phyloP scores from a whole-genome alignment of 805 yeast species.

The Wickerhamia fluorescens region DNA sequence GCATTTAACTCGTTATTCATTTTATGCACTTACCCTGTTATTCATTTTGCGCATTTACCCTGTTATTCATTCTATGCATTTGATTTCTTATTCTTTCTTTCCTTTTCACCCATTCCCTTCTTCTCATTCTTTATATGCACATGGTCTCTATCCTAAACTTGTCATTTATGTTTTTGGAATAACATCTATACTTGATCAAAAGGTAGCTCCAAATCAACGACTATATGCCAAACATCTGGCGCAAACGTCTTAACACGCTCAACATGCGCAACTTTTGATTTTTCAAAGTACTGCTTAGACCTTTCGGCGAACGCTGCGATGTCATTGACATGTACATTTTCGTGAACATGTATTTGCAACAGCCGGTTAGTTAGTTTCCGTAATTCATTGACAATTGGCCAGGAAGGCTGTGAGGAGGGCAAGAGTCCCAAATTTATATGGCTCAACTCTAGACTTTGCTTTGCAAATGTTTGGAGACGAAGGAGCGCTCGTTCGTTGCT shows the following conservation, averaged over 20 bases:
- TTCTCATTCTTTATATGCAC: too few species aligned
- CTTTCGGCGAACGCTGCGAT: conserved; percentile 25
- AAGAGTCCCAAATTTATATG: conserved; percentile 76
- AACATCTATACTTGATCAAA: too few species aligned
- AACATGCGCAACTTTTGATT: conserved; percentile 27
- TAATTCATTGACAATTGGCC: conserved; percentile 41
- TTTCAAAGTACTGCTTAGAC: conserved; percentile 7
- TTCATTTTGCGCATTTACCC: too few species aligned
- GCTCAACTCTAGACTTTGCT: conserved; percentile 18
- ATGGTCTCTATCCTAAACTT: too few species aligned
- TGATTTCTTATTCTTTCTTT: too few species aligned
- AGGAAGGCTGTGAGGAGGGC: conserved; percentile 62
- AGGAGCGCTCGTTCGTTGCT: conserved; percentile 46
- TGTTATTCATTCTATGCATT: too few species aligned
- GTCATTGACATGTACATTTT: conserved; percentile 49
- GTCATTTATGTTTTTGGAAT: too few species aligned
- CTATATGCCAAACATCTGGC: conserved; percentile 79
- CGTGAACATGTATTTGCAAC: conserved; percentile 59
- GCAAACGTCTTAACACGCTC: conserved; percentile 80
- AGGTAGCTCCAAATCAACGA: conserved; percentile 29
- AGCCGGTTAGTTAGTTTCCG: conserved; percentile 6
- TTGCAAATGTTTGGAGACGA: conserved; percentile 26
- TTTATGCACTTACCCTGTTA: too few species aligned
- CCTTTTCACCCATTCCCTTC: too few species aligned
- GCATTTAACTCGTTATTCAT: too few species aligned